A percentile compares a stretch with the other conserved stretches of the same genome.
Conservation (phyloP, 352 stramenopile genomes). For the Hyaloperonospora arabidopsidis region DNA sequence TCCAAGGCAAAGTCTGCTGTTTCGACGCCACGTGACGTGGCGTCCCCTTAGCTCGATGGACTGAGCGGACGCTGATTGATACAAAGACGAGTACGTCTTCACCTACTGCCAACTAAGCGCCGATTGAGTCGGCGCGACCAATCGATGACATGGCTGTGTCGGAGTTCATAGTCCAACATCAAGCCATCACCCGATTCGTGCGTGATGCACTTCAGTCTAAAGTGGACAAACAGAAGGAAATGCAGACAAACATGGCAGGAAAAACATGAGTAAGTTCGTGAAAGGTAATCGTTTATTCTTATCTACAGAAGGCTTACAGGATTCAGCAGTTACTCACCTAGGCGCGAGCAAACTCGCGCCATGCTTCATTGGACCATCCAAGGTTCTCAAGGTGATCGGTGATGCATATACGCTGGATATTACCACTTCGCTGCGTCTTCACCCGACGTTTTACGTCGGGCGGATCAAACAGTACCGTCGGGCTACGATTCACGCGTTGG, state of each 20-base stretch:
- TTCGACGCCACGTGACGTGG: neutral
- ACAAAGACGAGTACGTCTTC: neutral
- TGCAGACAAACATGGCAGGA: constrained; percentile 1
- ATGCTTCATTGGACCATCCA: neutral
- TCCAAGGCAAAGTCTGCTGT: neutral
- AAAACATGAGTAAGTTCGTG: neutral
- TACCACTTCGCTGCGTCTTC: neutral
- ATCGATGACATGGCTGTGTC: neutral
- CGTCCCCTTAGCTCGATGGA: neutral
- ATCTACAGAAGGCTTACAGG: neutral
- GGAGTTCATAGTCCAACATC: neutral
- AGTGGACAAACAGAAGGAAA: neutral
- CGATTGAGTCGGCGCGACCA: neutral
- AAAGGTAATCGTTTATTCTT: neutral
- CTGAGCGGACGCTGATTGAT: neutral
- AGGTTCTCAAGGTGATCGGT: neutral
- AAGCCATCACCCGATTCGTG: neutral
- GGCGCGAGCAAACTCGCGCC: neutral
- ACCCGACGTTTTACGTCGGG: constrained; percentile 3
- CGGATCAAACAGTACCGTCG: neutral
- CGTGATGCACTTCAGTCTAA: neutral
- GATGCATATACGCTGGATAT: constrained; percentile 3
- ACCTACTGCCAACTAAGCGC: neutral
- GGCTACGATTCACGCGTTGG: neutral
- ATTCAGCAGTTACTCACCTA: neutral